Percentiles rank a stretch among this genome's conserved stretches.
These are phyloP conservation scores for Piloderma croceum DNA, from an alignment of 768 basidiomycete species.

Conservation along the genomic window DNA sequence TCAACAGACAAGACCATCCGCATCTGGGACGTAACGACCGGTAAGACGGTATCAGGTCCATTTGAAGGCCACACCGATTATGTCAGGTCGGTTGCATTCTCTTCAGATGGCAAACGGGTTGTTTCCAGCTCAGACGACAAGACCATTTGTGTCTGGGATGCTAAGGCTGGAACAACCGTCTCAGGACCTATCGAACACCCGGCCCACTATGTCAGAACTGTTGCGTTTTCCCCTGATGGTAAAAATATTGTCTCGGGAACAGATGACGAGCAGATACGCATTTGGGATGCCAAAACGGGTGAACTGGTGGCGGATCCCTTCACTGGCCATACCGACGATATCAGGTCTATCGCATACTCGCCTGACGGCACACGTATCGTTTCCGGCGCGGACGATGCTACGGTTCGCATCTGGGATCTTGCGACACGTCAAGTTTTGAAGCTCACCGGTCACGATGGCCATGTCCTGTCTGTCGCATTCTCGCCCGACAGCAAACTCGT, in stretches of 20 bases:
- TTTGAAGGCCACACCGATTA: no score
- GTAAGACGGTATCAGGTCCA: no score
- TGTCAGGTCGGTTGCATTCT: no score
- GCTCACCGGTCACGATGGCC: neutral
- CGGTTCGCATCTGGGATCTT: constrained; percentile 21
- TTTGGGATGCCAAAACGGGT: constrained; percentile 3
- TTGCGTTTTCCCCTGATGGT: constrained; percentile 11
- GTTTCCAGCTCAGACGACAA: constrained; percentile 21
- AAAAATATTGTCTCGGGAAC: constrained; percentile 6
- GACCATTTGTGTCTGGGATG: constrained; percentile 23
- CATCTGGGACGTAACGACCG: no score
- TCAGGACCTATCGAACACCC: no score
- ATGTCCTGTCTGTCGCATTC: constrained; percentile 4
- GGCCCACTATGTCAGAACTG: no score
- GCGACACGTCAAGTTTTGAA: neutral
- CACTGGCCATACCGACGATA: constrained; percentile 10
- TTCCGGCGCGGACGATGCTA: constrained; percentile 24
- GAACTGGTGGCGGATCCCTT: constrained; percentile 4
- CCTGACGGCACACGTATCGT: no score
- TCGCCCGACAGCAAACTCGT: constrained; percentile 11
- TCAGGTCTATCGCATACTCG: constrained; percentile 21
- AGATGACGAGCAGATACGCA: constrained; percentile 3
- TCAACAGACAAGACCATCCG: no score
- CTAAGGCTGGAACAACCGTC: constrained; percentile 10
- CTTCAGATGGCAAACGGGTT: no score